Evolutionary conservation across 1,284 basidiomycete species (phyloP), one percentile per base, ranked within the genome.

Genomic region (Heterobasidion annosum): DNA sequence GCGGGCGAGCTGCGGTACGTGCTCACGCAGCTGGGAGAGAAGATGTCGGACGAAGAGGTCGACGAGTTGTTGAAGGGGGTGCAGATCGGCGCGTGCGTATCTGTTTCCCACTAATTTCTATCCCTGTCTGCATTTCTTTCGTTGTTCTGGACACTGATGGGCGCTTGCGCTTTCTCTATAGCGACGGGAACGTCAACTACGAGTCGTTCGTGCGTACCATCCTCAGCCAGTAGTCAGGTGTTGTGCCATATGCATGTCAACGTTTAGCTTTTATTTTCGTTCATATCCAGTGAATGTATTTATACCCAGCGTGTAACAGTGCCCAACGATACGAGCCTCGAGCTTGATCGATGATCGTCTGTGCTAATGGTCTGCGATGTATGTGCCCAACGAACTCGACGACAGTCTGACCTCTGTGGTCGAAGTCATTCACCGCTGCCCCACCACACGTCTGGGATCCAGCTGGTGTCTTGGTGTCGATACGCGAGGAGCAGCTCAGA

Each of bases 171-270:
- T 35, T 9, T 34, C 8, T n/a, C 42, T 51, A 8, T 65, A 97
- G 94, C 48, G 95, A 98, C 67, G 96, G 95, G 33, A 97, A 95
- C 67, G 87, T 98, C 67, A 96, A 98, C 75, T 98, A 98, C 70
- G 93, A 96, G 70, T 93, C 91, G 18, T 96, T 96, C 65, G 93
- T 96, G 46, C 85, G 91, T 67, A 92, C 91, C 46, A 94, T 96
- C 64, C 82, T 96, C 53, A 88, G 85, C 66, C 89, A 92, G 76
- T 92, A 50, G 58, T 50, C 44, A 25, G 25, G 25, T 25, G 10
- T 34, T 34, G 18, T 3, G 13, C 47, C 18, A 33, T 25, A 25
- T 25, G 3, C 25, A 25, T 25, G 25, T 25, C 25, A 25, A 25
- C 25, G 25, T 25, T 25, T 25, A 25, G 25, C 25, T 25, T 25